phyloP scores from a whole-genome alignment of 768 basidiomycete species.

The Tephrocybe sp. region DNA sequence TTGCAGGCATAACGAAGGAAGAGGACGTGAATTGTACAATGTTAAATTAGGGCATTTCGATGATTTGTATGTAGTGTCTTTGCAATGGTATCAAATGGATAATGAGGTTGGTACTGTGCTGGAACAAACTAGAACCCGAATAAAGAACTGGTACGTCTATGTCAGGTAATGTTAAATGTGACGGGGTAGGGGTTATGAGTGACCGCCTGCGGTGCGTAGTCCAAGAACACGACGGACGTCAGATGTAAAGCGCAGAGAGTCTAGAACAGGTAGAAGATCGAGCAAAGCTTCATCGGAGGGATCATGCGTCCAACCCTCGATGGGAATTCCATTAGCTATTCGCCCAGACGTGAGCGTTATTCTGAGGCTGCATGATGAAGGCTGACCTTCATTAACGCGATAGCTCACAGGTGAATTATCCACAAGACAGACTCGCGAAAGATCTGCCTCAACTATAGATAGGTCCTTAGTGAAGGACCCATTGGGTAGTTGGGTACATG shows the following conservation, averaged over 20 bases:
- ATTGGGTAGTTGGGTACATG: constrained; percentile 89
- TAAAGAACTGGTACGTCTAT: constrained; percentile 26
- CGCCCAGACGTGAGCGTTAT: constrained; percentile 4
- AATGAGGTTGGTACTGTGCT: constrained; percentile 23
- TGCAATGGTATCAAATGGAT: constrained; percentile 34
- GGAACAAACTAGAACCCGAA: constrained; percentile 24
- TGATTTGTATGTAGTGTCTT: constrained; percentile 22
- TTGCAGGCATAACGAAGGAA: background rate
- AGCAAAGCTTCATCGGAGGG: constrained; percentile 95
- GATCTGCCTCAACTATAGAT: constrained; percentile 82
- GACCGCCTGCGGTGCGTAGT: constrained; percentile 45
- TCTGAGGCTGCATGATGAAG: constrained; percentile 1
- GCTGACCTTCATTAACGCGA: constrained; percentile 86
- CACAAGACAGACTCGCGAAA: constrained; percentile 90
- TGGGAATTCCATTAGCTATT: constrained; percentile 95
- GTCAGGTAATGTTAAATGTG: constrained; percentile 10
- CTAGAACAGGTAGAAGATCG: constrained; percentile 92
- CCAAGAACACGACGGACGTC: constrained; percentile 94
- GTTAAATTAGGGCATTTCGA: constrained; percentile 25
- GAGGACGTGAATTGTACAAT: constrained; percentile 20
- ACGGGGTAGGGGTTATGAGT: constrained; percentile 25
- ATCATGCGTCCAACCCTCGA: constrained; percentile 99
- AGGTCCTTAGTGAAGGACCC: constrained; percentile 96
- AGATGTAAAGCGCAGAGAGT: constrained; percentile 92
- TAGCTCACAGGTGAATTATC: constrained; percentile 97